Evolutionary conservation across 2,329 filamentous ascomycete genomes (phyloP).

Genomic region (Trichoderma sp.): DNA sequence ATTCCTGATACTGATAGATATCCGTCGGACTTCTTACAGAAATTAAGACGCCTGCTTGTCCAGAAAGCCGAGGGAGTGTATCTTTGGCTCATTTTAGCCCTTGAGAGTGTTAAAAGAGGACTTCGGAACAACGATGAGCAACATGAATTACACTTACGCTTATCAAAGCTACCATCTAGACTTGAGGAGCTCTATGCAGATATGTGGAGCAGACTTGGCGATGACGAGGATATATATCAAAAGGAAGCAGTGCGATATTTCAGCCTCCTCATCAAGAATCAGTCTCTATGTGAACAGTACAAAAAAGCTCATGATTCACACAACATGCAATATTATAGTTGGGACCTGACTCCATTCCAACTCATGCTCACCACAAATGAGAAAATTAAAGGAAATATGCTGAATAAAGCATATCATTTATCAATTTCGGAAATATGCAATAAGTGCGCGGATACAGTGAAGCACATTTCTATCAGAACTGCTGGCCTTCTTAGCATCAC

Average conservation of each 20-base stretch:
- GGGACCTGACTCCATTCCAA: not conserved
- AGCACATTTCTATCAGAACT: too few species aligned
- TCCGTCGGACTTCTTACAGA: not conserved
- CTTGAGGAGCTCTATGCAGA: not conserved
- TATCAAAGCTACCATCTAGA: not conserved
- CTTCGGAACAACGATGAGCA: not conserved
- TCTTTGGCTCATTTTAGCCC: not conserved
- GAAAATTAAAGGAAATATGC: not conserved
- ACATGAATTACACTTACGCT: not conserved
- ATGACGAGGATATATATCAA: not conserved
- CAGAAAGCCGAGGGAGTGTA: not conserved
- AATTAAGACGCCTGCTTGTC: rapidly evolving
- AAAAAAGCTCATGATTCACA: too few species aligned
- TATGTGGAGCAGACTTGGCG: not conserved
- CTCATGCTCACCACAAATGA: not conserved
- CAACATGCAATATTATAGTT: too few species aligned
- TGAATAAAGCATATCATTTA: not conserved
- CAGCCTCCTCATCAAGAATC: not conserved
- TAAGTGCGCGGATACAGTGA: not conserved
- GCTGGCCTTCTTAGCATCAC: too few species aligned
- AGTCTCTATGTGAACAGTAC: not conserved
- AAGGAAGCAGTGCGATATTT: not conserved
- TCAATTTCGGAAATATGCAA: not conserved
- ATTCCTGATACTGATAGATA: not conserved
- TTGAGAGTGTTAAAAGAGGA: not conserved